Percentiles rank a stretch among this genome's conserved stretches.
phyloP scores from a whole-genome alignment of 495 filamentous ascomycete species.

The Lasiosphaeris hirsuta region DNA sequence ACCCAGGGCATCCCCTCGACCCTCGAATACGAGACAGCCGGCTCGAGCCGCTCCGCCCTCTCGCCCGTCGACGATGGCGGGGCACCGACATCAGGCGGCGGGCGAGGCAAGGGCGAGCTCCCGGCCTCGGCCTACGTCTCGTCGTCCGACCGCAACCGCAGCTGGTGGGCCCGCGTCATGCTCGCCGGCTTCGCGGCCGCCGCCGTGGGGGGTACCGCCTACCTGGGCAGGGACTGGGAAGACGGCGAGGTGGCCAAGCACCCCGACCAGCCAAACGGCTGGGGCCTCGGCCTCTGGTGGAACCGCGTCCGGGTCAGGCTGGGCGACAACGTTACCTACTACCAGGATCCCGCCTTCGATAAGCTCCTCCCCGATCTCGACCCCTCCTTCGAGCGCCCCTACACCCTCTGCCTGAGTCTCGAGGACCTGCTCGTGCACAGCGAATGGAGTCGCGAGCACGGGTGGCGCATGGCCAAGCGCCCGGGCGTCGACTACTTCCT shows the following conservation, averaged over 20 bases:
- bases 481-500: slow-evolving; percentile 97
- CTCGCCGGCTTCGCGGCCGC: slow-evolving; percentile 45
- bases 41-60: slow-evolving; percentile 46
- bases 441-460: slow-evolving; percentile 89
- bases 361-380: slow-evolving; percentile 90
- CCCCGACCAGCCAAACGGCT: slow-evolving; percentile 64
- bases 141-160: slow-evolving; percentile 76
- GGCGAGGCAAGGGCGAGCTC: slow-evolving; percentile 54
- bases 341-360: slow-evolving; percentile 92
- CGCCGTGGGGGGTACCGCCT: slow-evolving; percentile 40
- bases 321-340: slow-evolving; percentile 75
- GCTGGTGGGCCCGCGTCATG: slow-evolving; percentile 61
- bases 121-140: slow-evolving; percentile 86
- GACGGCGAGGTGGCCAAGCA: slow-evolving; percentile 69
- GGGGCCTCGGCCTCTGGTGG: slow-evolving; percentile 63
- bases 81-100: slow-evolving; percentile 43
- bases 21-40: slow-evolving; percentile 64
- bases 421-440: slow-evolving; percentile 93
- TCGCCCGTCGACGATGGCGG: slow-evolving; percentile 59
- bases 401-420: slow-evolving; percentile 85
- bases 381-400: slow-evolving; percentile 76
- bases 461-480: slow-evolving; percentile 93
- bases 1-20: slow-evolving; percentile 91
- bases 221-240: slow-evolving; percentile 79
- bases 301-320: slow-evolving; percentile 71